Conservation (phyloP, 2,329 filamentous ascomycete genomes). For the Didymella arachidicola region DNA sequence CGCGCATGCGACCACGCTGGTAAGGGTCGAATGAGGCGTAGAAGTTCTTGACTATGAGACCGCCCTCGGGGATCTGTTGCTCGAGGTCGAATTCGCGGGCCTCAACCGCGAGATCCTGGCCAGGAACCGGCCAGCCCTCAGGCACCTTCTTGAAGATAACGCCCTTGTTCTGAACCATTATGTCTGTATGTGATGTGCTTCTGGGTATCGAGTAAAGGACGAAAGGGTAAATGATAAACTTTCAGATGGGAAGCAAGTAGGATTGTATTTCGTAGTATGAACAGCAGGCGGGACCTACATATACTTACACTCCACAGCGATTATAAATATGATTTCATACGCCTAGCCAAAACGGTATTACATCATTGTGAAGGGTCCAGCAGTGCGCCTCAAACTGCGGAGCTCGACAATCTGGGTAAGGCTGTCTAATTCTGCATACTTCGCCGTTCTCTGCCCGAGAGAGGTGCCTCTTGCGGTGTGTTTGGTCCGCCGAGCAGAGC, state of each 20-base stretch:
- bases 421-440: not conserved
- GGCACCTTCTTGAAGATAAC: slow-evolving; percentile 77
- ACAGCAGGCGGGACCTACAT: slow-evolving; percentile 8
- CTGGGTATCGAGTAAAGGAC: slow-evolving; percentile 6
- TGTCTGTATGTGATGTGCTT: slow-evolving; percentile 15
- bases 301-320: slow-evolving; percentile 5
- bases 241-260: not conserved
- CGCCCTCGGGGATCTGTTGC: slow-evolving; percentile 65
- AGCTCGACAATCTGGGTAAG: slow-evolving; percentile 10
- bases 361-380: slow-evolving; percentile 18
- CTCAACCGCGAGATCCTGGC: slow-evolving; percentile 75
- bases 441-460: slow-evolving; percentile 20
- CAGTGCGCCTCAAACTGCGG: slow-evolving; percentile 1
- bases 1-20: slow-evolving; percentile 80
- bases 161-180: slow-evolving; percentile 72
- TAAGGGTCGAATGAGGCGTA: slow-evolving; percentile 86
- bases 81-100: slow-evolving; percentile 72
- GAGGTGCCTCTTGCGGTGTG: slow-evolving; percentile 14
- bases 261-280: not conserved
- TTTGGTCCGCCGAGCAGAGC: slow-evolving; percentile 12
- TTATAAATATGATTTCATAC: slow-evolving; percentile 13
- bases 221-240: slow-evolving; percentile 3
- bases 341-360: slow-evolving; percentile 16
- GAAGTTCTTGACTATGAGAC: slow-evolving; percentile 73
- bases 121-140: slow-evolving; percentile 70